Evolutionary conservation across 106 monocot species (phyloP).

Genomic region (Dactylorhiza incarnata): DNA sequence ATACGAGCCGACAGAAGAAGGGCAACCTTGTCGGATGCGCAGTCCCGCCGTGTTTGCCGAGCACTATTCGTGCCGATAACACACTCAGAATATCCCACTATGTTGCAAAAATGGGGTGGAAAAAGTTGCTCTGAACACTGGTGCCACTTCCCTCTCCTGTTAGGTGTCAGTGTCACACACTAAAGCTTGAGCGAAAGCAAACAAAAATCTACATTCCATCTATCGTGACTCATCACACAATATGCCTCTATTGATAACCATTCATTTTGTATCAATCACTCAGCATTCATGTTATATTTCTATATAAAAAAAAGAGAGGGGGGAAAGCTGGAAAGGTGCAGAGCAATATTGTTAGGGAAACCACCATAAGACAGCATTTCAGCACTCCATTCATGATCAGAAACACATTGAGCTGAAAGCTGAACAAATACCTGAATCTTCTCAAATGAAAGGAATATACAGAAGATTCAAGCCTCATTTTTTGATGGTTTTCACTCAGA

Average conservation of each 20-base stretch:
- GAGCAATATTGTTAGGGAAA: background rate
- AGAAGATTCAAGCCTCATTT: slow-evolving; percentile 61
- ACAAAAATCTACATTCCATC: background rate
- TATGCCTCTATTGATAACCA: background rate
- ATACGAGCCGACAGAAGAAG: too few species aligned
- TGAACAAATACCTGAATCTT: too few species aligned
- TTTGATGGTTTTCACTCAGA: slow-evolving; percentile 65
- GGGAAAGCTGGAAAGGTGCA: too few species aligned
- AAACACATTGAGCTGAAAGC: background rate
- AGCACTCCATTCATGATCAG: background rate
- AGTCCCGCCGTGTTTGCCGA: too few species aligned
- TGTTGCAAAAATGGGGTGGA: too few species aligned
- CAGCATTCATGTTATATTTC: background rate
- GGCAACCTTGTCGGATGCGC: too few species aligned
- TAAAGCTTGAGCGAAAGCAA: too few species aligned
- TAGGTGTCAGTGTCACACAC: too few species aligned
- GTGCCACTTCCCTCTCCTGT: too few species aligned
- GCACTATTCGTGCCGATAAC: too few species aligned
- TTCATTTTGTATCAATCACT: background rate
- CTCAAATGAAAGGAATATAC: slow-evolving; percentile 10
- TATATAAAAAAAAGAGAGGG: background rate
- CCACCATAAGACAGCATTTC: background rate
- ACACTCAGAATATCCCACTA: too few species aligned
- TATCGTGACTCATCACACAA: background rate
- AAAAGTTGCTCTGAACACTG: too few species aligned